These are phyloP conservation scores for Friedmanniomyces endolithicus DNA, from an alignment of 495 filamentous ascomycete genomes.

Conservation along the genomic window DNA sequence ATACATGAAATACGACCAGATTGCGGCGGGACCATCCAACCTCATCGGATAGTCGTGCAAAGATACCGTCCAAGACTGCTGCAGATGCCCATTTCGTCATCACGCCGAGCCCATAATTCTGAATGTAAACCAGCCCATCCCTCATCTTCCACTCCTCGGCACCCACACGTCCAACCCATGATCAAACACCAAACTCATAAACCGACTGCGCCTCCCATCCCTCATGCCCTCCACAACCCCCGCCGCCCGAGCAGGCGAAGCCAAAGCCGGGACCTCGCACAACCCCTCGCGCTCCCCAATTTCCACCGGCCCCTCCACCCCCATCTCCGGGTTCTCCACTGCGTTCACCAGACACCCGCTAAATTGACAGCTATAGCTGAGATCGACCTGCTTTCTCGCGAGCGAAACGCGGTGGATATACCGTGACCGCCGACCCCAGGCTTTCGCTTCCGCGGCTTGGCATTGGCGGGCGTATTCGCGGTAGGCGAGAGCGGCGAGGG, in stretches of 20 bases:
- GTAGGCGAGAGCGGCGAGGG: neutral
- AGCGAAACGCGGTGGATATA: slow-evolving; percentile 6
- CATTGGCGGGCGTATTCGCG: slow-evolving; percentile 6
- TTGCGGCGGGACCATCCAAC: no score
- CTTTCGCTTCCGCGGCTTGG: slow-evolving; percentile 1
- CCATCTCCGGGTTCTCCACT: slow-evolving; percentile 12
- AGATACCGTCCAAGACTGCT: no score
- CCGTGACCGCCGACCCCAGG: slow-evolving; percentile 5
- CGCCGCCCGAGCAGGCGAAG: neutral
- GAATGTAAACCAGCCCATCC: no score
- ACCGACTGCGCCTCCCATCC: neutral
- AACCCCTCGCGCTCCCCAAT: neutral
- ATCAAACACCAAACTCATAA: slow-evolving; percentile 11
- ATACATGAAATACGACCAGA: no score
- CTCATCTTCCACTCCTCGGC: slow-evolving; percentile 1
- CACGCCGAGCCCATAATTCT: no score
- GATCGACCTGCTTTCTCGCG: slow-evolving; percentile 6
- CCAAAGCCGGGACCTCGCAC: slow-evolving; percentile 9
- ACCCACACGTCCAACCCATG: slow-evolving; percentile 7
- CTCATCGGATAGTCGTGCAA: no score
- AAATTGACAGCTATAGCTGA: neutral
- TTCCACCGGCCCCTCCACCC: neutral
- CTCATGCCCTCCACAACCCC: neutral
- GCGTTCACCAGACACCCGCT: slow-evolving; percentile 2
- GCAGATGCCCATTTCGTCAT: no score